phyloP scores from a whole-genome alignment of 1,139 yeast genomes.

The Pneumocystis wakefieldiae region DNA sequence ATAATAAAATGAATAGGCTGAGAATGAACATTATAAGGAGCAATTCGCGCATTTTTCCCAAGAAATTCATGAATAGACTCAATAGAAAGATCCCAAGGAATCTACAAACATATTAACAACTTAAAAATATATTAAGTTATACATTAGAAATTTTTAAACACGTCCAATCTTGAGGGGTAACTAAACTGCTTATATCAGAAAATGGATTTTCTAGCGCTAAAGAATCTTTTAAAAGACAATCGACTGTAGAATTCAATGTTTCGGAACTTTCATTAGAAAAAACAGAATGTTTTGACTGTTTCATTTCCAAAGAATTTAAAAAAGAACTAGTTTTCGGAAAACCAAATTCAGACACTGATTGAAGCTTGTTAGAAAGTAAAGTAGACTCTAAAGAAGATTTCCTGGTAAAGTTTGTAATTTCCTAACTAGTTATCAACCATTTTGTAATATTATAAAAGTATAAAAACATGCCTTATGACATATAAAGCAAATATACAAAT shows the following conservation, averaged over 20 bases:
- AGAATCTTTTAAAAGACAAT: neutral
- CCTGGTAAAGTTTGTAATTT: neutral
- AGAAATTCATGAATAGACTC: conserved; percentile 9
- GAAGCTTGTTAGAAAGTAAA: neutral
- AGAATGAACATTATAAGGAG: conserved; percentile 2
- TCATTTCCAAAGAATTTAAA: neutral
- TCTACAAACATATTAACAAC: neutral
- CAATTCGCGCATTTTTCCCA: conserved; percentile 7
- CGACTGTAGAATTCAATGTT: neutral
- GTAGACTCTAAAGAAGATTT: neutral
- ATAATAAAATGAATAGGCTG: conserved; percentile 1
- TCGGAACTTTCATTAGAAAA: neutral
- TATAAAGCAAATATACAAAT: neutral
- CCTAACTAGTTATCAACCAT: neutral
- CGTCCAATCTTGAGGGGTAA: conserved; percentile 3
- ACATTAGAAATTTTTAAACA: conserved; percentile 9
- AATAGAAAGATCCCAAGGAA: conserved; percentile 11
- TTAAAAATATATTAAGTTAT: neutral
- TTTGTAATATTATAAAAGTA: neutral
- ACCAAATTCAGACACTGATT: neutral
- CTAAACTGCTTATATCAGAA: neutral
- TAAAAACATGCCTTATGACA: neutral
- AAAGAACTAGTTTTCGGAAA: neutral
- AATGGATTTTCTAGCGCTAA: neutral
- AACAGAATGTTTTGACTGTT: neutral